phyloP scores from a whole-genome alignment of 2,329 filamentous ascomycete genomes.

The Metarhizium rileyi region DNA sequence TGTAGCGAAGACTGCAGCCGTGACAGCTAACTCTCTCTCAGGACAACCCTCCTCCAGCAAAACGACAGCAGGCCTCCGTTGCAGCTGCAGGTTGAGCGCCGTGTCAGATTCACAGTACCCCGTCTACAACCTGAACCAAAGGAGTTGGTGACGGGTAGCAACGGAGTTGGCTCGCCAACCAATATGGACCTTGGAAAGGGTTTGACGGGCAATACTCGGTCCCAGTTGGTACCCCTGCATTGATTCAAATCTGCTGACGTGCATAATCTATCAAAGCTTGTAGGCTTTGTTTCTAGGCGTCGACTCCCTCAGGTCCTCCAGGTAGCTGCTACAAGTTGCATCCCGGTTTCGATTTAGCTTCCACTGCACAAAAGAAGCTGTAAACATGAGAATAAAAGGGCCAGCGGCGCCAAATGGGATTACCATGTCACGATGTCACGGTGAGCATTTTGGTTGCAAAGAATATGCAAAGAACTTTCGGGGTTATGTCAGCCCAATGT shows the following conservation, averaged over 20 bases:
- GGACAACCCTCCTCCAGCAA: slow-evolving; percentile 29
- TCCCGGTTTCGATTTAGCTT: background rate
- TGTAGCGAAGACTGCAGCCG: slow-evolving; percentile 6
- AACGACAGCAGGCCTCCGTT: slow-evolving; percentile 32
- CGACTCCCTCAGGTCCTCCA: background rate
- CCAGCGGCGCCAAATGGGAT: background rate
- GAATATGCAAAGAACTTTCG: background rate
- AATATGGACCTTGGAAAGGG: background rate
- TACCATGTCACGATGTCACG: background rate
- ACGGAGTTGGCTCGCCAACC: background rate
- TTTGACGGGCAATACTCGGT: background rate
- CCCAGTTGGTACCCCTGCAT: background rate
- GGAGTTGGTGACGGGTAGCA: background rate
- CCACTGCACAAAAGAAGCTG: background rate
- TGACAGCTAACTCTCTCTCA: slow-evolving; percentile 19
- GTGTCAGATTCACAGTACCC: background rate
- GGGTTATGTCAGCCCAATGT: background rate
- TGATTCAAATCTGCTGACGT: slow-evolving; percentile 4
- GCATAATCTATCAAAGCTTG: slow-evolving; percentile 3
- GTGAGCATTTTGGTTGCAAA: background rate
- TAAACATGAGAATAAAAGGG: background rate
- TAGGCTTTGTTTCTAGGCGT: slow-evolving; percentile 1
- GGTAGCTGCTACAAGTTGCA: background rate
- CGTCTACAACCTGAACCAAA: background rate
- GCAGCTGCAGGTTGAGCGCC: slow-evolving; percentile 26